Percentiles rank a stretch among this genome's conserved stretches.
These are phyloP conservation scores for Suillus subaureus DNA, from an alignment of 768 basidiomycete genomes.

Conservation along the genomic window DNA sequence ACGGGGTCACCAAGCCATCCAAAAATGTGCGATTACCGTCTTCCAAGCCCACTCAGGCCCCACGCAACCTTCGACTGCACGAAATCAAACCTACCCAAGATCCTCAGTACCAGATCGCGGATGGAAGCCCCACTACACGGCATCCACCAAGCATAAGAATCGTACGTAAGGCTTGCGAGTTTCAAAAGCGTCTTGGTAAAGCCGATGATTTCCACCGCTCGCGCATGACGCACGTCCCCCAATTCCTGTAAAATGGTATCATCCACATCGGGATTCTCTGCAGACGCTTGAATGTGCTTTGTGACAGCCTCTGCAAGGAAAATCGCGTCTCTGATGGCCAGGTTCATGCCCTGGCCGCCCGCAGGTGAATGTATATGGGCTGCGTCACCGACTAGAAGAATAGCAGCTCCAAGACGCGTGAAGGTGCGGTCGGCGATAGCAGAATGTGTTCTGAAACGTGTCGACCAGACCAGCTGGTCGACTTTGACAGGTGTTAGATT, in stretches of 20 bases:
- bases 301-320: constrained; percentile 44
- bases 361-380: constrained; percentile 57
- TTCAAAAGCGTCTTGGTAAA: constrained; percentile 39
- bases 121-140: constrained; percentile 30
- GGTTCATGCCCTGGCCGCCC: constrained; percentile 63
- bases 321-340: constrained; percentile 54
- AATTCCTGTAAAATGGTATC: constrained; percentile 39
- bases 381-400: constrained; percentile 40
- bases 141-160: constrained; percentile 23
- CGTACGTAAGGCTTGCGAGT: constrained; percentile 25
- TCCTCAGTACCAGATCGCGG: constrained; percentile 28
- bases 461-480: constrained; percentile 40
- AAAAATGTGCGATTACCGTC: constrained; percentile 15
- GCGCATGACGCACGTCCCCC: constrained; percentile 36
- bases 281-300: constrained; percentile 31
- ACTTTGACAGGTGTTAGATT: constrained; percentile 33
- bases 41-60: constrained; percentile 31
- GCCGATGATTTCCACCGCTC: constrained; percentile 45
- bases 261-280: constrained; percentile 12
- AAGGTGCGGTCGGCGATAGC: constrained; percentile 42
- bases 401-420: constrained; percentile 22
- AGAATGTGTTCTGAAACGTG: constrained; percentile 43
- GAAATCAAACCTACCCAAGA: constrained; percentile 20
- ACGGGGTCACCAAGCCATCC: background rate
- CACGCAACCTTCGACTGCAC: constrained; percentile 23